Percentiles rank a stretch among this genome's conserved stretches.
Evolutionary conservation across 192 early-diverging fungal genomes (phyloP).

Genomic region (Linnemannia zychae): DNA sequence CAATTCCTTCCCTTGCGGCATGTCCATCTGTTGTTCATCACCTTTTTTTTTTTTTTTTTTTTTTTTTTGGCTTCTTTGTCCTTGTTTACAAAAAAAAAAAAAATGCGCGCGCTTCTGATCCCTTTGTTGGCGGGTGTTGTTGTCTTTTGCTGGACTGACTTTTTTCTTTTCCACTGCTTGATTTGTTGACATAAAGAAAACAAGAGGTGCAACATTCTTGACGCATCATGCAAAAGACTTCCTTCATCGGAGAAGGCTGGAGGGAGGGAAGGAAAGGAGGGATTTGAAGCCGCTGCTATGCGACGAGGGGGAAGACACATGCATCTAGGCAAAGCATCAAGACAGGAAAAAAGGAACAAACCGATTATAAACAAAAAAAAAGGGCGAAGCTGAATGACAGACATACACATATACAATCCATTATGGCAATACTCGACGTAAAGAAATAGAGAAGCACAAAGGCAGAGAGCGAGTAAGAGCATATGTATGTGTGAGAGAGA

Average conservation of each 20-base stretch:
- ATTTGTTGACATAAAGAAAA: neutral
- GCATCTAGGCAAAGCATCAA: no score
- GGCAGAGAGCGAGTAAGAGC: neutral
- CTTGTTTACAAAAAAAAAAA: no score
- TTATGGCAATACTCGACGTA: no score
- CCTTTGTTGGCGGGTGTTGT: neutral
- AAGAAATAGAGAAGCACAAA: neutral
- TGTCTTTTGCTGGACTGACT: neutral
- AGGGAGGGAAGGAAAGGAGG: neutral
- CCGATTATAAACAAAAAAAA: neutral
- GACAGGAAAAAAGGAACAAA: neutral
- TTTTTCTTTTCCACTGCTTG: neutral
- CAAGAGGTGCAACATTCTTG: constrained; percentile 3
- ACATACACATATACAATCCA: no score
- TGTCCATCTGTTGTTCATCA: neutral
- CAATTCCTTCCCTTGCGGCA: neutral
- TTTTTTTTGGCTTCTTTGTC: neutral
- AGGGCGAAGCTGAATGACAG: neutral
- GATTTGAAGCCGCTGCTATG: neutral
- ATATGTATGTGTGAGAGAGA: neutral
- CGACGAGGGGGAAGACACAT: no score
- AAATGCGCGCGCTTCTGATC: neutral
- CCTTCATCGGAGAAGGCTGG: neutral
- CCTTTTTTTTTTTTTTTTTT: neutral
- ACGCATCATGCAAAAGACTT: neutral